phyloP scores from a whole-genome alignment of 257 asterid species.

The Fraxinus cuspidata region DNA sequence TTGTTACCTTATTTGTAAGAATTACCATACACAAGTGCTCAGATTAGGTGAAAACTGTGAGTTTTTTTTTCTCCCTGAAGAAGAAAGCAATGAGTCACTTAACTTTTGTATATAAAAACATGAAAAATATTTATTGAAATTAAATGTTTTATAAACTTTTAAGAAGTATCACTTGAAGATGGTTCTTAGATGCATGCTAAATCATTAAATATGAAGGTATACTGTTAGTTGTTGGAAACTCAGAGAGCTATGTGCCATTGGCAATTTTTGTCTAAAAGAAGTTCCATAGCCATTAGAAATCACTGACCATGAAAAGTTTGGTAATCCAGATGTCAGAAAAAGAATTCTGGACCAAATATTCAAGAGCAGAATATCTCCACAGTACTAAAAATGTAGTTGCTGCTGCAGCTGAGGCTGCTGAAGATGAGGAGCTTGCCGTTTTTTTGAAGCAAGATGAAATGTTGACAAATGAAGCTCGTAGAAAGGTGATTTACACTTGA shows the following conservation, averaged over 20 bases:
- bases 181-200: background rate
- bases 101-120: background rate
- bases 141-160: background rate
- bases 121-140: background rate
- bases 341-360: conserved; percentile 98
- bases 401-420: conserved; percentile 99
- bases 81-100: background rate
- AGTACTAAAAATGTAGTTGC: conserved; percentile 88
- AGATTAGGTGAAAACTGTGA: background rate
- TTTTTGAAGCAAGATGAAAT: conserved; percentile 90
- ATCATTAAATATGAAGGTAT: background rate
- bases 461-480: conserved; percentile 87
- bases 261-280: conserved; percentile 10
- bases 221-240: conserved; percentile 2
- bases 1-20: background rate
- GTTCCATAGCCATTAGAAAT: conserved; percentile 11
- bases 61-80: background rate
- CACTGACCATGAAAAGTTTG: conserved; percentile 17
- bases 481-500: conserved; percentile 55
- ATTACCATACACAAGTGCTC: background rate
- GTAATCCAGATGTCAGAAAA: conserved; percentile 77
- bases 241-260: conserved; percentile 16
- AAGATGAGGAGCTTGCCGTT: conserved; percentile 97
- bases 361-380: conserved; percentile 94
- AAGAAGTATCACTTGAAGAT: background rate